Base-by-base conservation (phyloP, 352 stramenopile species). In the Pythium phragmitis region DNA sequence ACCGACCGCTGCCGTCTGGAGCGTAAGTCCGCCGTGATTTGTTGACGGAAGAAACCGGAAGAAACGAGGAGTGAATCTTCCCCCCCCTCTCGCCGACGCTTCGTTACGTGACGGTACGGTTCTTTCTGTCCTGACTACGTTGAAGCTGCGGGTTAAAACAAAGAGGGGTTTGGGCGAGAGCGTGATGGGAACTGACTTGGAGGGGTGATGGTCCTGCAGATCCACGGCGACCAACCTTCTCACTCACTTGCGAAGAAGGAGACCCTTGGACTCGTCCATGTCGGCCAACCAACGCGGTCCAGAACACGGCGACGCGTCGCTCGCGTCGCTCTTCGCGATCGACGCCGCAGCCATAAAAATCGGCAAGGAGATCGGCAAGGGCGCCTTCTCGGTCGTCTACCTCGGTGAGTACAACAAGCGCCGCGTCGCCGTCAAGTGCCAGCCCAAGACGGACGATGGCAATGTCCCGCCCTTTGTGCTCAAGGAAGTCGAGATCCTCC, bases 321-420 rank as follows among this genome's bases (percentile, higher is more conserved):
- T 62, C 57, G 60, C 69, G 30, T 60, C 63, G 37, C 72, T 90
- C 13, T 88, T 91, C 56, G 61, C 72, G 23, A 79, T 92, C 57
- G 78, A 89, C 43, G 62, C 84, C 14, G 49, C 65, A 13, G 69
- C 76, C 46, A 76, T 92, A 42, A 89, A 88, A 65, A 89, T 93
- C 43, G 80, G 82, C 45, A 80, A 82, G 37, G 85, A 93, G 72
- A 90, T 95, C 55, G 87, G 87, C 65, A 92, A 92, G 63, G 87
- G 87, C 56, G 85, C 87, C 7, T 95, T 95, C 72, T 92, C 83
- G 1, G 66, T 92, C 28, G 87, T 95, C 46, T 94, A 84, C 62
- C 64, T 69, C 3, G 87, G 85, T 34, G 83, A 92, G 65, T 91
- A 88, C 69, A 72, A 78, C 46, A 80, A 85, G 50, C 73, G 89